Base-by-base conservation (phyloP, 306 rosid genomes). In the Casuarina glauca region DNA sequence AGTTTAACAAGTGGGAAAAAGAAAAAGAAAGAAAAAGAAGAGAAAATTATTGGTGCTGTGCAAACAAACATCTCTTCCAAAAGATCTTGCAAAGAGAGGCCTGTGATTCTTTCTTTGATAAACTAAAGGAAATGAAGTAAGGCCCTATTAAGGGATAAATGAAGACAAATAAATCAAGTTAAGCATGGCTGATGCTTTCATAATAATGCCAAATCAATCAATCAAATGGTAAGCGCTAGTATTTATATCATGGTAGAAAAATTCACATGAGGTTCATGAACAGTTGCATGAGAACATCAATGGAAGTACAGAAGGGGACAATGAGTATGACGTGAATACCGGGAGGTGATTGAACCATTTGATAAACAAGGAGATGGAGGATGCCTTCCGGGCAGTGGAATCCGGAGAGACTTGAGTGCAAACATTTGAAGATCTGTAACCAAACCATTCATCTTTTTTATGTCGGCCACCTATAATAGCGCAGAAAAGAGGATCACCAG, bases 361-460 rank as follows among this genome's bases (percentile, higher is more conserved):
- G 96, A 81, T 74, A 92, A 82, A 81, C 87, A 85, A 58, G 94
- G 91, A 64, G 97, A 94, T 36, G 97, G 97, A 80, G 96, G 91
- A 62, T 94, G 98, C 82, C 94, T 92, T 76, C 98, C 97, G 20
- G 97, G 98, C 46, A 94, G 82, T 15, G 96, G 98, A 82, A 94
- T 94, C 57, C 85, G 93, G 75, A 94, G 88, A 80, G 87, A 82
- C 77, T 88, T 87, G 26, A 94, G 97, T 4, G 91, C 98, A 84
- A 94, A 94, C 90, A 94, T 92, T 80, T 94, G 98, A 83, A 77
- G 88, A 73, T 94, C 98, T 10, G 97, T 90, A 63, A 91, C 91
- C n/a, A 94, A 91, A 53, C 88, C 86, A 79, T 94, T 94, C 91
- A 94, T 86, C 88, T 84, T 90, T 87, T 77, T 94, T 5, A 94